phyloP scores from a whole-genome alignment of 2,329 filamentous ascomycete genomes.

The Aquanectria penicillioides region DNA sequence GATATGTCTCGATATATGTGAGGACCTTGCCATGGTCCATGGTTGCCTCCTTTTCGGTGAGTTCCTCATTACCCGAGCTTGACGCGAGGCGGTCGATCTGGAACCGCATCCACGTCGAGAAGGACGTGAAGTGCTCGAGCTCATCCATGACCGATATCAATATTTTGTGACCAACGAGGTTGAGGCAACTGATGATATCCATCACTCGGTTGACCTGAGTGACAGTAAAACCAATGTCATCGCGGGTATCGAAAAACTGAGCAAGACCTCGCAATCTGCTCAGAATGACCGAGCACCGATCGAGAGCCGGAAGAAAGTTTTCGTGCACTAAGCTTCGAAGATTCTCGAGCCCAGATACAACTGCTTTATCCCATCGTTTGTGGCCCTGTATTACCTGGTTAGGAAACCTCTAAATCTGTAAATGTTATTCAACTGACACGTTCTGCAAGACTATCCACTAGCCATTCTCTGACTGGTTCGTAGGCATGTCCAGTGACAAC shows the following conservation, averaged over 20 bases:
- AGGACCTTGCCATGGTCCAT: constrained; percentile 79
- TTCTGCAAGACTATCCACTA: constrained; percentile 84
- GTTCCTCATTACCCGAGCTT: constrained; percentile 73
- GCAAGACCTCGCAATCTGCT: constrained; percentile 86
- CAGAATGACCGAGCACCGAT: constrained; percentile 83
- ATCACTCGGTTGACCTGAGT: constrained; percentile 71
- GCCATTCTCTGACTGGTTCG: constrained; percentile 82
- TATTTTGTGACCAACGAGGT: constrained; percentile 78
- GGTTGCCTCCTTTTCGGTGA: constrained; percentile 79
- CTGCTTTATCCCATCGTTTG: constrained; percentile 94
- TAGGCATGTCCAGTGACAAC: constrained; percentile 86
- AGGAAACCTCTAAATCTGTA: constrained; percentile 24
- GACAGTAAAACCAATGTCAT: constrained; percentile 73
- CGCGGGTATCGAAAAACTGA: constrained; percentile 75
- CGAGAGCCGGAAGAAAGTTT: constrained; percentile 87
- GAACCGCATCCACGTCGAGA: constrained; percentile 85
- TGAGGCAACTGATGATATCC: constrained; percentile 80
- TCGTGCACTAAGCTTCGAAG: constrained; percentile 84
- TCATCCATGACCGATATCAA: constrained; percentile 79
- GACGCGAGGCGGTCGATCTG: constrained; percentile 81
- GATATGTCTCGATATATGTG: constrained; percentile 78
- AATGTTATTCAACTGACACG: constrained; percentile 62
- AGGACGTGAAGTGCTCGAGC: constrained; percentile 78
- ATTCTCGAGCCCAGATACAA: constrained; percentile 79
- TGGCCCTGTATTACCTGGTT: constrained; percentile 69